Evolutionary conservation across 2,329 filamentous ascomycete species (phyloP).

Genomic region (Venturia oleaginea): DNA sequence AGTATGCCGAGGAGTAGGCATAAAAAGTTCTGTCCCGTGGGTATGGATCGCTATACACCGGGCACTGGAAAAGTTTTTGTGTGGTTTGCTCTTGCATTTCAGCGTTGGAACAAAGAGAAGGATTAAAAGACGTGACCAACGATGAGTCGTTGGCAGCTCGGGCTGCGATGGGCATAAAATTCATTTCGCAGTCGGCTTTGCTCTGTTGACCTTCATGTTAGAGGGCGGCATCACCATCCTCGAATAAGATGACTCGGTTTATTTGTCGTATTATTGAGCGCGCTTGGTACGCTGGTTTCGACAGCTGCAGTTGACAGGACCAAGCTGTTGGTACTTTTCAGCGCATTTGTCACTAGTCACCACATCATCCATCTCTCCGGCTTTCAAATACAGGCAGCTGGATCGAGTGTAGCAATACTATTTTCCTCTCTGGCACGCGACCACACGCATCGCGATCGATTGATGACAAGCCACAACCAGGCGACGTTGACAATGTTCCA

Average conservation of each 20-base stretch:
- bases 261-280: neutral
- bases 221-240: neutral
- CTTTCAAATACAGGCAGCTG: neutral
- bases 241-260: neutral
- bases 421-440: neutral
- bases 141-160: neutral
- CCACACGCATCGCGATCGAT: neutral
- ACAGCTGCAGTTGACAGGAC: neutral
- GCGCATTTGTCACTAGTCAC: constrained; percentile 5
- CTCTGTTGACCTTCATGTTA: neutral
- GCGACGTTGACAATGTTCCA: neutral
- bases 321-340: neutral
- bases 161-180: neutral
- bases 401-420: neutral
- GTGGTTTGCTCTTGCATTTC: constrained; percentile 1
- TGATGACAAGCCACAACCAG: constrained; percentile 1
- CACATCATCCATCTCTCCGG: neutral
- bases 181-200: neutral
- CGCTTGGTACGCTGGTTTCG: neutral
- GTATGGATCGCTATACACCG: neutral
- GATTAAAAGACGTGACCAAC: neutral
- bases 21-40: neutral
- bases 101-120: neutral
- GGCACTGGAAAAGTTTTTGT: constrained; percentile 7
- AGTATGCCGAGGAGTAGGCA: neutral